These are phyloP conservation scores for Copromyces sp. DNA, from an alignment of 495 filamentous ascomycete genomes.

Conservation along the genomic window DNA sequence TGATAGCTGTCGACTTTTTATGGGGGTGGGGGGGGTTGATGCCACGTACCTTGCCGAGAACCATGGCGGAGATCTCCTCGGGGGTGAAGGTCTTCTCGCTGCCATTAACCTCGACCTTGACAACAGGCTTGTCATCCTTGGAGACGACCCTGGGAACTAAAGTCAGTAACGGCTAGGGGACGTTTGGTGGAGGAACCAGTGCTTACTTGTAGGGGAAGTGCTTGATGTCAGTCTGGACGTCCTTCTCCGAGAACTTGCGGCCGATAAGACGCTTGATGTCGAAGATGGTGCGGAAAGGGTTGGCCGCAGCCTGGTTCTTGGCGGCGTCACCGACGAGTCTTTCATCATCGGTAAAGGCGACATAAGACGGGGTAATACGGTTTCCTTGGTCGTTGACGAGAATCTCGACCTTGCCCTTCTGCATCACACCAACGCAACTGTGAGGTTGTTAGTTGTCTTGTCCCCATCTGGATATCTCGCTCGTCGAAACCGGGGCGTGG, in stretches of 20 bases:
- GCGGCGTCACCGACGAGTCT: constrained; percentile 96
- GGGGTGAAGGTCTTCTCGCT: constrained; percentile 69
- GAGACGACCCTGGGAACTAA: constrained; percentile 43
- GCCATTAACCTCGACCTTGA: constrained; percentile 69
- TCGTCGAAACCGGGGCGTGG: background rate
- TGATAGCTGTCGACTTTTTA: constrained; percentile 3
- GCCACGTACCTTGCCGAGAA: constrained; percentile 53
- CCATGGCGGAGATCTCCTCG: constrained; percentile 80
- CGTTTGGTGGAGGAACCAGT: background rate
- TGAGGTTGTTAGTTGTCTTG: constrained; percentile 11
- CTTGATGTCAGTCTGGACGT: constrained; percentile 76
- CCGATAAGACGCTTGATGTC: constrained; percentile 93
- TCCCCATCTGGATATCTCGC: background rate
- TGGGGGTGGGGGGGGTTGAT: background rate
- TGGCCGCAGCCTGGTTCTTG: constrained; percentile 97
- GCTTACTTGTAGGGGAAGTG: constrained; percentile 75
- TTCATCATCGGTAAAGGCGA: constrained; percentile 97
- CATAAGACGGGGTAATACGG: constrained; percentile 97
- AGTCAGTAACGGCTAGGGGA: constrained; percentile 5
- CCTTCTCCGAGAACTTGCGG: constrained; percentile 79
- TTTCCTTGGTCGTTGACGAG: constrained; percentile 97
- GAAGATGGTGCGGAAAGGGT: constrained; percentile 81
- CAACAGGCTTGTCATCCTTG: constrained; percentile 72
- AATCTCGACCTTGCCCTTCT: constrained; percentile 96
- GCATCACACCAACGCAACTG: constrained; percentile 89